Conservation (phyloP, 1,284 basidiomycete species). For the Xerocomus nothofagi region DNA sequence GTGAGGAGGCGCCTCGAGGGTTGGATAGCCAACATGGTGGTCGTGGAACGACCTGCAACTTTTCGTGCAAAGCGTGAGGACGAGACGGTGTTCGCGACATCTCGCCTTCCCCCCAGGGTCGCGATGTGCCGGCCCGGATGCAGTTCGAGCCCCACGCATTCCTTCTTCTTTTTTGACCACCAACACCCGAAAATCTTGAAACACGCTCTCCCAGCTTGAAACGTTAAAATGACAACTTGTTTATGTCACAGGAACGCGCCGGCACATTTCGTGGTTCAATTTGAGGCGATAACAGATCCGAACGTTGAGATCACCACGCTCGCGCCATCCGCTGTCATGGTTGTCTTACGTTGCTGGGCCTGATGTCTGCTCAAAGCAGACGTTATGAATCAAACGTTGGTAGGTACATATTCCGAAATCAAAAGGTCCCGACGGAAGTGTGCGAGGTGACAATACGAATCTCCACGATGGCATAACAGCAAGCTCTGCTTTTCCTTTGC, state of each 20-base stretch:
- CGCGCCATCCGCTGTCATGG: not conserved
- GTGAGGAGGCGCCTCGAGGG: not conserved
- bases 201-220: not conserved
- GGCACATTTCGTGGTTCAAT: too few relatives aligned
- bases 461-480: not conserved
- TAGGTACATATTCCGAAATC: not conserved
- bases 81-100: constrained; percentile 1
- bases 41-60: constrained; percentile 5
- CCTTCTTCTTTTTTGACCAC: not conserved
- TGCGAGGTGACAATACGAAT: not conserved
- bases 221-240: not conserved
- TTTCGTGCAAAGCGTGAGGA: not conserved
- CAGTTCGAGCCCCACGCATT: not conserved
- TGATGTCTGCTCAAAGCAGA: too few relatives aligned
- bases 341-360: not conserved
- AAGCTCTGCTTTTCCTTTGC: not conserved
- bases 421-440: not conserved
- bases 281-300: not conserved
- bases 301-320: not conserved
- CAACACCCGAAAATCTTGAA: not conserved
- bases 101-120: constrained; percentile 10
- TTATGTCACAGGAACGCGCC: not conserved
- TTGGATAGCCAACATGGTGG: constrained; percentile 10
- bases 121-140: not conserved
- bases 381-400: not conserved